Evolutionary conservation across 192 early-diverging fungal genomes (phyloP), one percentile per base, ranked within the genome.

Genomic region (Backusella luteola): DNA sequence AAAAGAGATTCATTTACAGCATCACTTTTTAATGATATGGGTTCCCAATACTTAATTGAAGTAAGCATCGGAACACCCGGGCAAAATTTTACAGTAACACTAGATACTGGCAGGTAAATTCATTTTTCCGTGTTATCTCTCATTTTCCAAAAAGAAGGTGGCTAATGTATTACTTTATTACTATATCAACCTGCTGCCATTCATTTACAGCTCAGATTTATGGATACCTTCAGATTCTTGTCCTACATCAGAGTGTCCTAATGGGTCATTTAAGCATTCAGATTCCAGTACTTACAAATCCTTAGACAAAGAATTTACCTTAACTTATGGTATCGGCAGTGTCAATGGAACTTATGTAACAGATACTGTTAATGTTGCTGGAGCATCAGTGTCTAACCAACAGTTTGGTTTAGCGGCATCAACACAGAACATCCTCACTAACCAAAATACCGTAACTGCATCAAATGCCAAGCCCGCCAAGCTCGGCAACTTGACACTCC

Each of bases 1-100:
- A 78, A 73, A 67, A 66, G 77, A 78, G 77, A 73, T 34, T 42
- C 70, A 15, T 74, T 52, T 74, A 23, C 23, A n/a, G 74, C 63
- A 15, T 42, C 74, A 42, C 34, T 76, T 15, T 76, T 34, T 67
- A 76, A 76, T 14, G 66, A 68, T 26, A 35, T 44, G 21, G 66
- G 66, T 6, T 29, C 66, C 7, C 66, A 67, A 21, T 76, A 76
- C 23, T 34, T 76, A 36, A 32, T 76, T 46, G 34, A 76, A 34
- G 46, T 76, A 34, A 49, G 7, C 15, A 17, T 76, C 29, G 74
- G 66, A 4, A 76, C 66, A 14, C 74, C 74, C n/a, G 41, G 29
- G 11, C 74, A 76, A 52, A 46, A 44, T 21, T 76, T 76, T 19
- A 38, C 63, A n/a, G 66, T 76, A 32, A 69, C 66, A 35, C 46